A percentile compares a stretch with the other conserved stretches of the same genome.
Evolutionary conservation across 805 yeast species (phyloP).

Genomic region (Hanseniaspora clermontiae): DNA sequence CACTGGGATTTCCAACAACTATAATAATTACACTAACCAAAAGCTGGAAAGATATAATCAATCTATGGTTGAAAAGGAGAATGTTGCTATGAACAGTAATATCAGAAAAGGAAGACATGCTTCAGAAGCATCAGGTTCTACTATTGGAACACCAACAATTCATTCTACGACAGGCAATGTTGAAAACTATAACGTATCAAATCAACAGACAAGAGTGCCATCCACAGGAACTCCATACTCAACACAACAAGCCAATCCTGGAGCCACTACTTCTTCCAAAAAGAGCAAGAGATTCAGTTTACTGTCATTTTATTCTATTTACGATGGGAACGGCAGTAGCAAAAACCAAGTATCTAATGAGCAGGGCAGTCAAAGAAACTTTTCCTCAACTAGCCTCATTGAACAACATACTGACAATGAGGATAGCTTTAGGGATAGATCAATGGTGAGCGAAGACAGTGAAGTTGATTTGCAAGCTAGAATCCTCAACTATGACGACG

Average conservation of each 20-base stretch:
- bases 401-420: conserved; percentile 4
- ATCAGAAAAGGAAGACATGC: background rate
- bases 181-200: background rate
- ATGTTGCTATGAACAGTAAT: background rate
- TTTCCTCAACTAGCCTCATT: conserved; percentile 2
- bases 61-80: conserved; percentile 3
- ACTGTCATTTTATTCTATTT: conserved; percentile 27
- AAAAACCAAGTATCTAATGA: conserved; percentile 15
- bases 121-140: conserved; percentile 12
- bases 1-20: background rate
- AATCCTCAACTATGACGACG: background rate
- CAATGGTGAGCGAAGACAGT: background rate
- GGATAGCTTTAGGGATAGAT: background rate
- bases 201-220: background rate
- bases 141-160: conserved; percentile 13
- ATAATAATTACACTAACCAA: background rate
- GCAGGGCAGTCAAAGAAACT: background rate
- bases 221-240: background rate
- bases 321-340: conserved; percentile 17
- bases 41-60: conserved; percentile 3
- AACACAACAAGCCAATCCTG: conserved; percentile 9
- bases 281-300: conserved; percentile 33
- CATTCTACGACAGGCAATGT: conserved; percentile 11
- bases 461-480: conserved; percentile 1
- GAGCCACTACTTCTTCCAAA: background rate